Evolutionary conservation across 192 early-diverging fungal genomes (phyloP).

Genomic region (Rhizoclosmatium sp.): DNA sequence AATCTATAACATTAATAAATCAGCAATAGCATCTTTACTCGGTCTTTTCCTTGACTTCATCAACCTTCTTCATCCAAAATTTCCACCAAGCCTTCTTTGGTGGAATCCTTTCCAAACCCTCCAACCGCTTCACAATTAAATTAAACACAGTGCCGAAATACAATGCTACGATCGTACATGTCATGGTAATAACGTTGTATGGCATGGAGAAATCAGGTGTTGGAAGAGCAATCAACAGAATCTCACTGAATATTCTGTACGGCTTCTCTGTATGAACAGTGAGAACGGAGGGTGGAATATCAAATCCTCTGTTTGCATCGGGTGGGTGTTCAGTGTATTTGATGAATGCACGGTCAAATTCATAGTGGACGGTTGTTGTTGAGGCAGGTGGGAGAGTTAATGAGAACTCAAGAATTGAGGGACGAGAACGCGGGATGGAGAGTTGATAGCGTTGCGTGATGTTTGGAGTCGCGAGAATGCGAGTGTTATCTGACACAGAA

Average conservation of each 20-base stretch:
- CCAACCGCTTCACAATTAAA: constrained; percentile 50
- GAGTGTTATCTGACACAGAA: background rate
- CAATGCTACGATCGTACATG: constrained; percentile 92
- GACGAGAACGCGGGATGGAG: constrained; percentile 82
- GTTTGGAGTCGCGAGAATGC: background rate
- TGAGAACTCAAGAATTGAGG: constrained; percentile 78
- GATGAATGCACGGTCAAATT: constrained; percentile 92
- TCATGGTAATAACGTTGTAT: constrained; percentile 98
- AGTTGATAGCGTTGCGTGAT: constrained; percentile 70
- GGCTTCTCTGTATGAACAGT: constrained; percentile 10
- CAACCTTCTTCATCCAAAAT: constrained; percentile 30
- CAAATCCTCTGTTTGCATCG: constrained; percentile 96
- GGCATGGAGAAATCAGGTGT: constrained; percentile 99
- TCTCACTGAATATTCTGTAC: constrained; percentile 77
- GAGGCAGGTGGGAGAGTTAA: constrained; percentile 75
- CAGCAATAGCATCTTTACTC: background rate
- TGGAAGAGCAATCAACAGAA: constrained; percentile 86
- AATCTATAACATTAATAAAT: no score
- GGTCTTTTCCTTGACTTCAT: background rate
- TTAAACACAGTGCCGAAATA: constrained; percentile 98
- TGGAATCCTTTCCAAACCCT: background rate
- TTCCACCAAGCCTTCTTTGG: constrained; percentile 25
- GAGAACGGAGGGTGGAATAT: constrained; percentile 66
- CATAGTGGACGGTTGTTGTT: constrained; percentile 71
- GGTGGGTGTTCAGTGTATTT: constrained; percentile 97